phyloP scores from a whole-genome alignment of 495 filamentous ascomycete genomes.

The Podospora didyma region DNA sequence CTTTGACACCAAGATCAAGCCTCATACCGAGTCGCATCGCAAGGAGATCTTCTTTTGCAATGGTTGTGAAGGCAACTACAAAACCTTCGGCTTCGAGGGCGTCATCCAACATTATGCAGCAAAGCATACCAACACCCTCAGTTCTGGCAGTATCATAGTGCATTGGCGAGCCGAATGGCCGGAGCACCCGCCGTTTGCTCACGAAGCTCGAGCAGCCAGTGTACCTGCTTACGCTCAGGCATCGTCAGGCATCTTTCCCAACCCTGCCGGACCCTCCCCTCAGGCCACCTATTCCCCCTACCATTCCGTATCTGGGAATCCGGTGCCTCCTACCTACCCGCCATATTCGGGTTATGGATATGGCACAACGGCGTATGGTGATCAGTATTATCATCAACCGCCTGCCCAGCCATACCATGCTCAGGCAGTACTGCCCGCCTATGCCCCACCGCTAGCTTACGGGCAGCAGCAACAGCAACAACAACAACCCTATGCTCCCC shows the following conservation, averaged over 20 bases:
- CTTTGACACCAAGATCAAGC: conserved; percentile 70
- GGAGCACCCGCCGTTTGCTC: conserved; percentile 62
- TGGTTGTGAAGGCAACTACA: conserved; percentile 56
- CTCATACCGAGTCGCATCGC: conserved; percentile 53
- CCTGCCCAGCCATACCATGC: conserved; percentile 17
- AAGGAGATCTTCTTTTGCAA: conserved; percentile 75
- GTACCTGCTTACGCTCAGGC: conserved; percentile 3
- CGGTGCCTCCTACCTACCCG: conserved; percentile 27
- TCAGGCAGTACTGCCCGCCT: conserved; percentile 30
- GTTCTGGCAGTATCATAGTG: conserved; percentile 63
- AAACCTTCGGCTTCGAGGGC: conserved; percentile 69
- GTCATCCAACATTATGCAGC: conserved; percentile 77
- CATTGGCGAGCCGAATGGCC: conserved; percentile 81
- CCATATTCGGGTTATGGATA: conserved; percentile 37
- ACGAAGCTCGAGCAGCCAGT: conserved; percentile 45
- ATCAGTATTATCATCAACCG: conserved; percentile 27
- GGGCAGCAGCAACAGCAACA: conserved; percentile 5
- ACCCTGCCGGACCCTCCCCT: conserved; percentile 8
- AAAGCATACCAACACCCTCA: conserved; percentile 68
- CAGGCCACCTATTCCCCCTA: conserved; percentile 33
- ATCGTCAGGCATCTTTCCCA: neutral
- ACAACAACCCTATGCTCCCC: conserved; percentile 22
- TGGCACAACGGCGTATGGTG: conserved; percentile 31
- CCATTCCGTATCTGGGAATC: conserved; percentile 20
- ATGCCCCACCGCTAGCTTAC: conserved; percentile 27